Percentiles rank a stretch among this genome's conserved stretches.
phyloP scores from a whole-genome alignment of 1,284 basidiomycete species.

The Pyrrhoderma lamaoense region DNA sequence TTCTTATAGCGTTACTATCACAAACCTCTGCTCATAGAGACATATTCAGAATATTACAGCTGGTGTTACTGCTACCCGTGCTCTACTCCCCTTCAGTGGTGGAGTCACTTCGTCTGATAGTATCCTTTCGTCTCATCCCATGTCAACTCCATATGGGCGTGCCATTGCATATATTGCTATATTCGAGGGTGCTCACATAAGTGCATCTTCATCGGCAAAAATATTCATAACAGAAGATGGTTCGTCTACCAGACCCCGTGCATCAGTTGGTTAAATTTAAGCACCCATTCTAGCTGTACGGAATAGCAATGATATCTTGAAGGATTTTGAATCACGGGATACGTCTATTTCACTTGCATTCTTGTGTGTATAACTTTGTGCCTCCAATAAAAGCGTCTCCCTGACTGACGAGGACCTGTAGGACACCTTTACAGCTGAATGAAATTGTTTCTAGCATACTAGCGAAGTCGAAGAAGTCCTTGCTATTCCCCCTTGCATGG shows the following conservation, averaged over 20 bases:
- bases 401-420: slow-evolving; percentile 11
- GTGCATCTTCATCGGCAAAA: slow-evolving; percentile 51
- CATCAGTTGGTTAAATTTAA: too few relatives aligned
- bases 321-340: slow-evolving; percentile 26
- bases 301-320: slow-evolving; percentile 1
- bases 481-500: slow-evolving; percentile 52
- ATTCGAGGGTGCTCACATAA: slow-evolving; percentile 64
- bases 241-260: too few relatives aligned
- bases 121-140: slow-evolving; percentile 60
- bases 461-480: slow-evolving; percentile 43
- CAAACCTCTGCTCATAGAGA: slow-evolving; percentile 44
- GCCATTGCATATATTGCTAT: slow-evolving; percentile 68
- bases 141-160: slow-evolving; percentile 66
- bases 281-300: background rate
- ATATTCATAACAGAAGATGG: slow-evolving; percentile 34
- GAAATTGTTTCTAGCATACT: slow-evolving; percentile 44
- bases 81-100: slow-evolving; percentile 56
- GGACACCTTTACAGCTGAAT: slow-evolving; percentile 49
- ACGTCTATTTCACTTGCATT: slow-evolving; percentile 22
- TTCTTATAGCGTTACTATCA: slow-evolving; percentile 33
- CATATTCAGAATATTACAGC: slow-evolving; percentile 57
- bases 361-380: slow-evolving; percentile 17
- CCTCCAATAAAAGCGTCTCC: too few relatives aligned
- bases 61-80: slow-evolving; percentile 63
- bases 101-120: slow-evolving; percentile 62